Base-by-base conservation (phyloP, 495 filamentous ascomycete species). In the Pseudomonodictys pantanalensis region DNA sequence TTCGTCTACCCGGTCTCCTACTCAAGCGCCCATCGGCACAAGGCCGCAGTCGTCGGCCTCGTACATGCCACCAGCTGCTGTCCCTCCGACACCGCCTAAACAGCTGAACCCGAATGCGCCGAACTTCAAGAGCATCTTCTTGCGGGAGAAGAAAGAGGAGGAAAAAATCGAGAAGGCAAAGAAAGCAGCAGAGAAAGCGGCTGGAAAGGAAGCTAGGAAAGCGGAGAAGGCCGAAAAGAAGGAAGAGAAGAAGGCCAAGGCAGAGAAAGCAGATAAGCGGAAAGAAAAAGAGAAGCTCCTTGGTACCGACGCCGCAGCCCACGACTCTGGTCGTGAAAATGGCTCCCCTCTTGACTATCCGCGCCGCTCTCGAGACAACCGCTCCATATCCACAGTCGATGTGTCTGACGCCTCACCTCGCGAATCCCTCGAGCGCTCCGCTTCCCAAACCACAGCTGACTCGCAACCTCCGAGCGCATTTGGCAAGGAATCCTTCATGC, bases 61-160 rank as follows among this genome's bases (percentile, higher is more conserved):
- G 18, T 30, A 45, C 43, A 53, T 56, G 56, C 67, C 65, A 9
- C 56, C 55, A 2, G 10, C 44, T 38, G 53, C 29, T 1, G 32
- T 56, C 18, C 55, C 57, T 28, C 55, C 62, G 22, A 63, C 59
- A 1, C 58, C 64, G 3, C 59, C 62, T 15, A 59, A 52, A 12
- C 65, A 62, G 35, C 67, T 76, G 12, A 76, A 76, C 54, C 73
- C 73, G 3, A 64, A 70, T 17, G 73, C 73, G 3, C 71, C 68
- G 18, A 59, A 69, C 39, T 76, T 76, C 56, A 71, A 68, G 47
- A 72, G 59, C 48, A 66, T 73, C 41, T 74, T 73, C 55, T 30
- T 46, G 1, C 51, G 55, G 2, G 56, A 52, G 4, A 48, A 59
- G 60, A 69, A 67, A 41, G 57, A 65, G 15, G 63, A 69, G 35